Conservation (phyloP, 2,329 filamentous ascomycete species). For the Penicillium sclerotigenum region DNA sequence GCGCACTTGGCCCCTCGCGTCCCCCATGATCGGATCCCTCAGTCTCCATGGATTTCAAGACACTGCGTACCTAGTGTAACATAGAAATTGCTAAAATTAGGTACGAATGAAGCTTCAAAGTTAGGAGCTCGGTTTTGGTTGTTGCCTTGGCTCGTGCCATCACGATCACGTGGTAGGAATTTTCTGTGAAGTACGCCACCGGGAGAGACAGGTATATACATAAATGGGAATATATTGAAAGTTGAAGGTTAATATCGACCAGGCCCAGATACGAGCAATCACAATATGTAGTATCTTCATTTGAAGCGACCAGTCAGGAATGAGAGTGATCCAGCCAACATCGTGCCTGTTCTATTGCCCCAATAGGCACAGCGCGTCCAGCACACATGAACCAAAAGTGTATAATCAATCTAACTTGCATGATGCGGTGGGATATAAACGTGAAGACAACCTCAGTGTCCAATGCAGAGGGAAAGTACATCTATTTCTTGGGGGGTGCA, state of each 20-base stretch:
- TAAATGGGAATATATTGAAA: not conserved
- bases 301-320: conserved; percentile 6
- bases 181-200: not conserved
- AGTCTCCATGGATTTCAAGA: conserved; percentile 25
- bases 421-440: not conserved
- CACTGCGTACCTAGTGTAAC: not conserved
- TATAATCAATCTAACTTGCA: conserved; percentile 16
- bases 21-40: conserved; percentile 30
- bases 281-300: conserved; percentile 12
- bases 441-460: not conserved
- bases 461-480: not conserved
- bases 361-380: conserved; percentile 18
- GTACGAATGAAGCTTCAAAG: not conserved
- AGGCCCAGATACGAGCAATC: not conserved
- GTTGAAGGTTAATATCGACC: not conserved
- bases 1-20: conserved; percentile 16
- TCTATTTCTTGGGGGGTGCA: conserved; percentile 25
- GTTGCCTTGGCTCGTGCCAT: not conserved
- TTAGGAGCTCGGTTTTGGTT: not conserved
- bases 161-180: conserved; percentile 6
- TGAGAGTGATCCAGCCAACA: not conserved
- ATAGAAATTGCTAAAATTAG: not conserved
- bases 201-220: too few species aligned
- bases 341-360: conserved; percentile 4
- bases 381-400: conserved; percentile 15